Evolutionary conservation across 371 early-diverging fungal genomes (phyloP), one percentile per base, ranked within the genome.

Genomic region (Mortierella sp.): DNA sequence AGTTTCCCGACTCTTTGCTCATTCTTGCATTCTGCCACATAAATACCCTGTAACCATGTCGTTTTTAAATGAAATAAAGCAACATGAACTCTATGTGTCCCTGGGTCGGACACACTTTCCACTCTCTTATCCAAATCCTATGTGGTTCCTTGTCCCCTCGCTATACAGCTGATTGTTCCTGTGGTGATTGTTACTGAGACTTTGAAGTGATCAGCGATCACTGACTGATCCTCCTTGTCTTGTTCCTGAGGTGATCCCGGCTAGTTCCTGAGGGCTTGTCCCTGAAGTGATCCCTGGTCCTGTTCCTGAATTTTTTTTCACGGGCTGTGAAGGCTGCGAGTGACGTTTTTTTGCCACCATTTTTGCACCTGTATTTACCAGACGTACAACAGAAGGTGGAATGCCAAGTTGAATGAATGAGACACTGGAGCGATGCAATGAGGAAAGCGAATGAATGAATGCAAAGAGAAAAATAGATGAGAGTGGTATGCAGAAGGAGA

Each of bases 31-130:
- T 1, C 38, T 63, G 65, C 18, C 65, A 4, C 8, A 21, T 21
- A 68, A 24, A 29, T 14, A 6, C 10, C 14, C 10, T 38, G 68
- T 38, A 38, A 68, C 68, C 41, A 68, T 68, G 68, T 68, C 68
- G 68, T 41, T 29, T 29, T 24, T 16, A 63, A 65, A 68, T 38
- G 68, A 68, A 68, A 68, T 68, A 68, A 68, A 41, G 68, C 24
- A 1, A 24, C 68, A 68, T 68, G 43, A 68, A 68, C 68, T 68
- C 68, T 68, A 68, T 68, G 68, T 41, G 24, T 12, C 14, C 48
- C 12, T 21, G 29, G 7, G 6, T 32, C 16, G 18, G 63, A 16
- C 2, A 18, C 35, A 63, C 21, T 16, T 14, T 27, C 27, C 60
- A 27, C 56, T 10, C 60, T 29, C 14, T 12, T 14, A 5, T 63